Evolutionary conservation across 2,329 filamentous ascomycete species (phyloP).

Genomic region (Microascus cirrosus): DNA sequence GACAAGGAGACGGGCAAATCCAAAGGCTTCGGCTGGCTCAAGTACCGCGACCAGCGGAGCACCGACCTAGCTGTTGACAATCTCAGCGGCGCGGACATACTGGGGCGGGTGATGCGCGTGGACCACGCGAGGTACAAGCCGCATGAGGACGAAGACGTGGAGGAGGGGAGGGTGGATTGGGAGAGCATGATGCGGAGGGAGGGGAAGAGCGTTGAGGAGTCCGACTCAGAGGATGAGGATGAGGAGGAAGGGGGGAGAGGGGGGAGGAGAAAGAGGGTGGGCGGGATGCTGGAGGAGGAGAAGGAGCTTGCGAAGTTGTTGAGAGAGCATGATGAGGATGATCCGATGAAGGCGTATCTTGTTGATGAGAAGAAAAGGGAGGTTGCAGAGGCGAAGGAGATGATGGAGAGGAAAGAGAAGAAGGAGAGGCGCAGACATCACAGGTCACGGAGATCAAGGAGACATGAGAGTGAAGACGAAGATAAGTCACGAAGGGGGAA

Average conservation of each 20-base stretch:
- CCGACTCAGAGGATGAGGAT: constrained; percentile 38
- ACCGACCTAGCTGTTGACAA: constrained; percentile 96
- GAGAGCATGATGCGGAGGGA: constrained; percentile 45
- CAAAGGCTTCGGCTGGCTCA: constrained; percentile 88
- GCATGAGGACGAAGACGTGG: constrained; percentile 64
- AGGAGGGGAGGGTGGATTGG: constrained; percentile 48
- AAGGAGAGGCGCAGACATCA: constrained; percentile 33
- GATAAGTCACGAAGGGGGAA: constrained; percentile 11
- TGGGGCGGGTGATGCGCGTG: constrained; percentile 71
- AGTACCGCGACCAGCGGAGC: constrained; percentile 96
- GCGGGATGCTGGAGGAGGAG: constrained; percentile 67
- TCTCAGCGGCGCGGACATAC: constrained; percentile 72
- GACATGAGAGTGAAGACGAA: constrained; percentile 15
- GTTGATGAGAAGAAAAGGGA: constrained; percentile 88
- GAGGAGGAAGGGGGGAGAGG: constrained; percentile 30
- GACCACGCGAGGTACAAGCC: constrained; percentile 90
- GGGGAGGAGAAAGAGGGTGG: constrained; percentile 66
- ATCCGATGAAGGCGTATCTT: constrained; percentile 91
- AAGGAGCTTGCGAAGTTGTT: constrained; percentile 65
- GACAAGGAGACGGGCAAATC: constrained; percentile 96
- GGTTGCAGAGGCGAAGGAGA: constrained; percentile 55
- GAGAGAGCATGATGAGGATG: constrained; percentile 79
- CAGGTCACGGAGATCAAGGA: constrained; percentile 29
- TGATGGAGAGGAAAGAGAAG: constrained; percentile 22
- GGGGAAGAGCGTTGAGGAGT: constrained; percentile 32